A percentile compares a stretch with the other conserved stretches of the same genome.
phyloP scores from a whole-genome alignment of 345 rosid species.

The Euphorbia tirucalli region DNA sequence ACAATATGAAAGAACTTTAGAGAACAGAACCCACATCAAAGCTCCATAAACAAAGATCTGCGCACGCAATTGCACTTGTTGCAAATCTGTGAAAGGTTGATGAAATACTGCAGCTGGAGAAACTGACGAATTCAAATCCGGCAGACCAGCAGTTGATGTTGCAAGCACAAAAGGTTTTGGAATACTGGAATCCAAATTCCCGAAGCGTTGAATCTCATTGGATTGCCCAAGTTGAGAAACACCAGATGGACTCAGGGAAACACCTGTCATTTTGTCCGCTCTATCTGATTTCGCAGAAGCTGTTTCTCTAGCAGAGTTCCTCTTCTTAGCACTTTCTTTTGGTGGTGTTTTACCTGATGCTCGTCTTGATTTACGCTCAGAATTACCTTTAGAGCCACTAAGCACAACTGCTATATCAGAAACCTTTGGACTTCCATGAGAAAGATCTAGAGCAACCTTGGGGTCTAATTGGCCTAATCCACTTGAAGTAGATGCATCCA shows the following conservation, averaged over 20 bases:
- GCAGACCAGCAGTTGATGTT: slow-evolving; percentile 50
- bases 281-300: slow-evolving; percentile 45
- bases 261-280: slow-evolving; percentile 44
- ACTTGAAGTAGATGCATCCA: slow-evolving; percentile 54
- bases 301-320: slow-evolving; percentile 43
- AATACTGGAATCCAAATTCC: slow-evolving; percentile 42
- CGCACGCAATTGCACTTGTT: slow-evolving; percentile 98
- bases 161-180: slow-evolving; percentile 49
- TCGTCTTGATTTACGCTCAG: slow-evolving; percentile 76
- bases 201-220: slow-evolving; percentile 55
- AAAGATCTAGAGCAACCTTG: slow-evolving; percentile 35
- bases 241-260: slow-evolving; percentile 42
- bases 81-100: slow-evolving; percentile 94
- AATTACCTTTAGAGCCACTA: slow-evolving; percentile 44
- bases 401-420: slow-evolving; percentile 32
- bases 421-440: slow-evolving; percentile 40
- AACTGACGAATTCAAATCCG: slow-evolving; percentile 64
- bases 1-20: not conserved
- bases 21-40: slow-evolving; percentile 62
- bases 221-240: slow-evolving; percentile 49
- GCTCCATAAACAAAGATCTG: slow-evolving; percentile 99
- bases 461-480: slow-evolving; percentile 39
- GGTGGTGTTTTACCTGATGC: slow-evolving; percentile 51
- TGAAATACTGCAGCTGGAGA: slow-evolving; percentile 52
- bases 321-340: slow-evolving; percentile 60